These are phyloP conservation scores for Botryotinia globosa DNA, from an alignment of 2,329 filamentous ascomycete genomes.

Conservation along the genomic window DNA sequence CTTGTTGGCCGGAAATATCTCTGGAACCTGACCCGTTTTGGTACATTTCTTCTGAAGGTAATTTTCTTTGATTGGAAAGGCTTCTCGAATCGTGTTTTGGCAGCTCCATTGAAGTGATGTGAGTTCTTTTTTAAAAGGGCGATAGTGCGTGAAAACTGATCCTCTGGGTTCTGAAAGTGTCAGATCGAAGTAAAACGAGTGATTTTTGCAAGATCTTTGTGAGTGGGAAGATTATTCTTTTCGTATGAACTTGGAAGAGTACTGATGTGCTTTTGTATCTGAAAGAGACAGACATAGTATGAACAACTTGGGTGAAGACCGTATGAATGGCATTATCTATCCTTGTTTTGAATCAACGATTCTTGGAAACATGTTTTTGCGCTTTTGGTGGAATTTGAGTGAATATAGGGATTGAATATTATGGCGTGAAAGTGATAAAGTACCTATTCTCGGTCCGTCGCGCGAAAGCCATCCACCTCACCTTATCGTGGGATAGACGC, in stretches of 20 bases:
- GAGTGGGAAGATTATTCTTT: background rate
- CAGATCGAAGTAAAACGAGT: background rate
- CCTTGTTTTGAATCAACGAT: background rate
- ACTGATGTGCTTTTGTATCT: too few relatives aligned
- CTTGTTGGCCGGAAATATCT: background rate
- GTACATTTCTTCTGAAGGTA: background rate
- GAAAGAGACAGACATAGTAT: background rate
- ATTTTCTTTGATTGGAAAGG: background rate
- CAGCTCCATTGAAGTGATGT: background rate
- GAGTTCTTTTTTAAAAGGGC: too few relatives aligned
- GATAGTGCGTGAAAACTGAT: background rate
- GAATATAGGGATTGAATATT: background rate
- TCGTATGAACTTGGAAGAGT: background rate
- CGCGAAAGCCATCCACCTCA: too few relatives aligned
- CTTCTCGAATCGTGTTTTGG: background rate
- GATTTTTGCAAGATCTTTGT: background rate
- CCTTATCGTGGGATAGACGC: background rate
- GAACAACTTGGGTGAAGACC: background rate
- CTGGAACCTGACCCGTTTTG: background rate
- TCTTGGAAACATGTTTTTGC: background rate
- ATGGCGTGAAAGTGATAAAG: background rate
- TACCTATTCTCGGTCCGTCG: background rate
- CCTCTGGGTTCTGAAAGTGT: background rate
- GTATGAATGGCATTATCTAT: background rate
- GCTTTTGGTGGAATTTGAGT: background rate